These are phyloP conservation scores for Diplosphaera chodatii DNA, from an alignment of 139 green algal genomes.

Conservation along the genomic window DNA sequence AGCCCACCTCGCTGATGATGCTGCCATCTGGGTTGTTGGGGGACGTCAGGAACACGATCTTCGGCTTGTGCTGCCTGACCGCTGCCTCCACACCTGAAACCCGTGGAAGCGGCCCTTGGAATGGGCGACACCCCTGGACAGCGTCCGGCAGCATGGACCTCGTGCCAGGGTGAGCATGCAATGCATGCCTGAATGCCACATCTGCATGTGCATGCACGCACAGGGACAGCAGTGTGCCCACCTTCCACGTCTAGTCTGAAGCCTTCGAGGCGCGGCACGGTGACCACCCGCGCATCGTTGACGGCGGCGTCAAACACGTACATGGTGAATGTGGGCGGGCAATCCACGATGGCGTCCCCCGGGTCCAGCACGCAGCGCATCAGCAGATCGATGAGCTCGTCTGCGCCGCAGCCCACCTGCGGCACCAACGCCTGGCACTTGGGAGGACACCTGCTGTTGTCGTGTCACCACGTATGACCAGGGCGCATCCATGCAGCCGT, in stretches of 20 bases:
- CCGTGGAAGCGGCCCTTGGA: too few relatives aligned
- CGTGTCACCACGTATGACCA: too few relatives aligned
- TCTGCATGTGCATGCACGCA: too few relatives aligned
- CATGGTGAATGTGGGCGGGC: conserved; percentile 96
- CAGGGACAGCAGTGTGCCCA: too few relatives aligned
- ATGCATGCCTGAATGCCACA: too few relatives aligned
- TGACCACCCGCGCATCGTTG: conserved; percentile 78
- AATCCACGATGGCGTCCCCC: conserved; percentile 90
- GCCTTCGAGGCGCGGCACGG: conserved; percentile 70
- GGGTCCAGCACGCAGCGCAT: conserved; percentile 91
- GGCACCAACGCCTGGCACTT: too few relatives aligned
- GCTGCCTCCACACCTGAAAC: conserved; percentile 55
- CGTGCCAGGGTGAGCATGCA: too few relatives aligned
- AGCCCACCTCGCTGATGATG: conserved; percentile 46
- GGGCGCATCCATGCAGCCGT: too few relatives aligned
- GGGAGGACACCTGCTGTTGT: too few relatives aligned
- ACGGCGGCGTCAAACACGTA: conserved; percentile 97
- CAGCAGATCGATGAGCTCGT: conserved; percentile 93
- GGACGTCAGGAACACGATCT: conserved; percentile 97
- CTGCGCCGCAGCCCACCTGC: conserved; percentile 90
- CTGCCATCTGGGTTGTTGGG: conserved; percentile 98
- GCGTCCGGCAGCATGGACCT: too few relatives aligned
- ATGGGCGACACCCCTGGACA: too few relatives aligned
- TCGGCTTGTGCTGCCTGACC: conserved; percentile 76
- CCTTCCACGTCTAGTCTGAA: conserved; percentile 87